Base-by-base conservation (phyloP, 2,329 filamentous ascomycete species). In the Pseudogymnoascus sp. region DNA sequence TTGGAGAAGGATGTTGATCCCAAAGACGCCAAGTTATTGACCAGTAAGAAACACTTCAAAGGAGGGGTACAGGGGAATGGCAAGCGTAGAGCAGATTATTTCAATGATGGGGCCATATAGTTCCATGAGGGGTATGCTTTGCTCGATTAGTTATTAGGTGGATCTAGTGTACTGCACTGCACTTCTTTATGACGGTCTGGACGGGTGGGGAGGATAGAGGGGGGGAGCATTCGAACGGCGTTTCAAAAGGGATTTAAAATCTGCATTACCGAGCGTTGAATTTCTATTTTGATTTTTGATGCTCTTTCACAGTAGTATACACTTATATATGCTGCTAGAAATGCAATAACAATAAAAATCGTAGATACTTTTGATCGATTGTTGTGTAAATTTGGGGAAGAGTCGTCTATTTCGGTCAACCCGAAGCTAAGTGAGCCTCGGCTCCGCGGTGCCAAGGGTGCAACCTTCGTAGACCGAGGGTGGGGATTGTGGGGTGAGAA, bases 21-120 rank as follows among this genome's bases (percentile, higher is more conserved):
- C 0, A 88, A 87, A 65, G 93, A 97, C 64, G 77, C 95, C 68
- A 78, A 81, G 75, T 70, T 83, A 64, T 80, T 80, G 64, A 80
- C 80, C 61, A 84, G 87, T 63, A 99, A 99, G 85, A 97, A 97
- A 80, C 95, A 99, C 77, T 95, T 91, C 76, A 96, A 96, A 78
- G 88, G 84, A n/a, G 85, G 86, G 42, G 83, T 84, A 66, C 86
- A 82, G 75, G 83, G 80, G 65, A 88, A 84, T 61, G 72, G 72
- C 21, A 75, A 75, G 65, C 68, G 72, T 62, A 71, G 73, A 65
- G 72, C 71, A n/a, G 66, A 75, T 66, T 75, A 74, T 62, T 74
- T 75, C 63, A 69, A 68, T 2, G 71, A 73, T 67, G 73, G 63
- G 67, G 46, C 37, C 34, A 18, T 60, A 38, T 56, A 56, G 28